phyloP scores from a whole-genome alignment of 2,329 filamentous ascomycete genomes.

The Paraconiothyrium brasiliense region DNA sequence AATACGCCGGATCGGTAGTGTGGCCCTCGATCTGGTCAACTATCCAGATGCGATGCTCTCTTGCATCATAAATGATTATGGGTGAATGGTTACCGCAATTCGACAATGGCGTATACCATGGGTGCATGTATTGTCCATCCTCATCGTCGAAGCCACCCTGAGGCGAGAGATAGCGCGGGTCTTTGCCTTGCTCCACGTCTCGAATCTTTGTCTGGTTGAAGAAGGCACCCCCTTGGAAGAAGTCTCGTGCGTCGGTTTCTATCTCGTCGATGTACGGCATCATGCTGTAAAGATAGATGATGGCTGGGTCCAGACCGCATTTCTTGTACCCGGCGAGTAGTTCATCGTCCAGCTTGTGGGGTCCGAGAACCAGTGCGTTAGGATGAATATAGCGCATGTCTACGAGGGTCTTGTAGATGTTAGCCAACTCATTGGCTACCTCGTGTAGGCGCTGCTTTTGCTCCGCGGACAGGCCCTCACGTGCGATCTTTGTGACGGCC shows the following conservation, averaged over 20 bases:
- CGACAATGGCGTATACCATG: constrained; percentile 43
- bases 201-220: constrained; percentile 27
- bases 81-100: constrained; percentile 33
- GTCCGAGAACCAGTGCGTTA: constrained; percentile 17
- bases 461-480: not conserved
- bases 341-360: constrained; percentile 11
- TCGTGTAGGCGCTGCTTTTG: constrained; percentile 12
- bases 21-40: constrained; percentile 10
- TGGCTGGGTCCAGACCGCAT: constrained; percentile 5
- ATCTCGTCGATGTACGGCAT: constrained; percentile 21
- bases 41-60: constrained; percentile 31
- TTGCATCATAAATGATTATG: constrained; percentile 40
- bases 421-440: constrained; percentile 14
- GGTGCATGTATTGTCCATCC: constrained; percentile 35
- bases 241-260: constrained; percentile 16
- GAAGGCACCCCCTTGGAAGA: constrained; percentile 28
- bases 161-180: constrained; percentile 20
- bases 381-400: constrained; percentile 23
- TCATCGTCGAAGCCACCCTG: constrained; percentile 21
- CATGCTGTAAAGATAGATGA: constrained; percentile 18
- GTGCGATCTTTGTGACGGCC: not conserved
- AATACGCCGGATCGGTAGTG: constrained; percentile 10
- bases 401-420: constrained; percentile 23
- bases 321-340: not conserved
- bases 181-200: constrained; percentile 23